Evolutionary conservation across 805 yeast genomes (phyloP).

Genomic region (Saccharomycopsis vini): DNA sequence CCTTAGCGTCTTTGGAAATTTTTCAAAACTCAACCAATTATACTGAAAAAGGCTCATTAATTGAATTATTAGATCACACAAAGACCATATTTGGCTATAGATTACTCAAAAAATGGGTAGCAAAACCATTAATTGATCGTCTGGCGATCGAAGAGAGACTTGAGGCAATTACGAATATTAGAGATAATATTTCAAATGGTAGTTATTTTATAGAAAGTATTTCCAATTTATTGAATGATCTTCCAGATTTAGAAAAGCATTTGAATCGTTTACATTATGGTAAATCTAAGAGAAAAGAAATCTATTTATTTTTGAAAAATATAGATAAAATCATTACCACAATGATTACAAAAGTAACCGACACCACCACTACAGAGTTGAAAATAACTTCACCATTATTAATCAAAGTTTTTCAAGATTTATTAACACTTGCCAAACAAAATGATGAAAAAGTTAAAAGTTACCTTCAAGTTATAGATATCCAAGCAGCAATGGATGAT

Average conservation of each 20-base stretch:
- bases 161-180: conserved; percentile 48
- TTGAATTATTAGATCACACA: conserved; percentile 79
- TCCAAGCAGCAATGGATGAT: conserved; percentile 40
- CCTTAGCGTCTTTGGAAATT: conserved; percentile 66
- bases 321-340: conserved; percentile 29
- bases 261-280: conserved; percentile 53
- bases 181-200: conserved; percentile 24
- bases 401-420: conserved; percentile 28
- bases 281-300: conserved; percentile 49
- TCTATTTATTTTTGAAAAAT: conserved; percentile 43
- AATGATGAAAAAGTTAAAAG: conserved; percentile 25
- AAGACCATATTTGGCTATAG: conserved; percentile 69
- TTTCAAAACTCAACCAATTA: conserved; percentile 55
- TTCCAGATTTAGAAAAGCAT: conserved; percentile 52
- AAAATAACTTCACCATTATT: conserved; percentile 30
- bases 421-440: conserved; percentile 29
- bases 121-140: conserved; percentile 54
- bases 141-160: conserved; percentile 50
- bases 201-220: conserved; percentile 32
- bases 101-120: conserved; percentile 61
- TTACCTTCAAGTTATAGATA: conserved; percentile 43
- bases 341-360: too few relatives aligned
- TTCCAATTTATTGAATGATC: conserved; percentile 26
- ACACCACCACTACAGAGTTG: neutral
- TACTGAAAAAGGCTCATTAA: conserved; percentile 54